These are phyloP conservation scores for Penicillium canariense DNA, from an alignment of 495 filamentous ascomycete genomes.

Conservation along the genomic window DNA sequence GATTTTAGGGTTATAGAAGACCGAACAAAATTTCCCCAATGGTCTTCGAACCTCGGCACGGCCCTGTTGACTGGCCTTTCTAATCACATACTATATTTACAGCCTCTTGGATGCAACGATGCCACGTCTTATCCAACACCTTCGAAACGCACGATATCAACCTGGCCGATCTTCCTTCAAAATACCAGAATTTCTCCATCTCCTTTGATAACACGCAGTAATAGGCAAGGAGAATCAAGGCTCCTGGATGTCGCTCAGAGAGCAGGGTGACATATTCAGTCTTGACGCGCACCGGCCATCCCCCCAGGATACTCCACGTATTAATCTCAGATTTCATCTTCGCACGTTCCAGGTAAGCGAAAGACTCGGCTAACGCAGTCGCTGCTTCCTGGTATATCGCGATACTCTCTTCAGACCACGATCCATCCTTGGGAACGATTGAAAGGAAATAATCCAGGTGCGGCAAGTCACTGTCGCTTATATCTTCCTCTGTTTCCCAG, in stretches of 20 bases:
- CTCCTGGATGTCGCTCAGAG: conserved; percentile 30
- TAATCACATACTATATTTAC: not conserved
- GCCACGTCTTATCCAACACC: conserved; percentile 29
- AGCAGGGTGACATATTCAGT: conserved; percentile 29
- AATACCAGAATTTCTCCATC: conserved; percentile 33
- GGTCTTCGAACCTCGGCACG: no score
- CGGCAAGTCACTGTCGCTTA: conserved; percentile 7
- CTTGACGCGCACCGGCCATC: conserved; percentile 34
- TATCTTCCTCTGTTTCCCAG: conserved; percentile 14
- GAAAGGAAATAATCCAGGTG: conserved; percentile 14
- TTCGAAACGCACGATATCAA: conserved; percentile 27
- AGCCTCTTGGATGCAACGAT: conserved; percentile 23
- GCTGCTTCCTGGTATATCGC: conserved; percentile 14
- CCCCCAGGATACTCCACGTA: conserved; percentile 19
- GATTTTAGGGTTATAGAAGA: no score
- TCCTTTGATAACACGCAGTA: conserved; percentile 37
- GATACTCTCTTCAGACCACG: conserved; percentile 11
- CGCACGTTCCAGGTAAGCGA: conserved; percentile 13
- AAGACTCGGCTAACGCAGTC: conserved; percentile 10
- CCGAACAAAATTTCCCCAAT: no score
- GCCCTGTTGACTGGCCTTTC: no score
- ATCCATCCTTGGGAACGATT: conserved; percentile 4
- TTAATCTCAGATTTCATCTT: not conserved
- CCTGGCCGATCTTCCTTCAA: conserved; percentile 28
- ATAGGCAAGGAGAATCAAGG: conserved; percentile 37